Base-by-base conservation (phyloP, 345 rosid species). In the Angophora floribunda region DNA sequence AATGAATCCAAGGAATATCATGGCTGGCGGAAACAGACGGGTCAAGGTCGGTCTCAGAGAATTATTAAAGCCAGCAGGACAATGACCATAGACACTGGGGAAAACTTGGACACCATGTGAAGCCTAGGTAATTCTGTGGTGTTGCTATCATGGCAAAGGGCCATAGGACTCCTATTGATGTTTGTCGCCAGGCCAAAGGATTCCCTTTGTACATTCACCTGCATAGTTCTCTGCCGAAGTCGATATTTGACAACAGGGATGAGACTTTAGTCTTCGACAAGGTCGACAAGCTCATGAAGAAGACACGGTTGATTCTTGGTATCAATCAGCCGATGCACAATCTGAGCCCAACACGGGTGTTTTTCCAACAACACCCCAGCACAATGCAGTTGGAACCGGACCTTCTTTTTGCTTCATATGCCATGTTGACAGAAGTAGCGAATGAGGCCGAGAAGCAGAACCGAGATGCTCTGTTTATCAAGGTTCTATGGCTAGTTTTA, bases 171-270 rank as follows among this genome's bases (percentile, higher is more conserved):
- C 92, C 96, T 0, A 89, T 94, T 7, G 96, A 96, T 87, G 92
- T 94, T n/a, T 97, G 99, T 52, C 99, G 96, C 45, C 96, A 99
- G 99, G 98, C 97, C 6, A 98, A 97, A 47, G 99, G 99, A 6
- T 97, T 90, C 90, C 99, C 98, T 32, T 93, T 97, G 87, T 95
- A 95, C 86, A 88, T 97, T 7, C 95, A 95, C 92, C 89, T 96
- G 6, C 95, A 96, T 86, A 87, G 90, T 13, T 90, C 95, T 96
- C 91, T 97, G 55, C 95, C 96, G n/a, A 96, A 93, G 51, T 91
- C 99, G 13, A 91, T 96, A 80, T 97, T 96, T 52, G 98, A 97
- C 85, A 87, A 91, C 21, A 90, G 96, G 88, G 98, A 96, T 7
- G 99, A 96, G 90, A 96, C 95, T 0, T 86, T 92, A 45, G 97